phyloP scores from a whole-genome alignment of 176 grass and related monocot species.

The Musa acuminata region DNA sequence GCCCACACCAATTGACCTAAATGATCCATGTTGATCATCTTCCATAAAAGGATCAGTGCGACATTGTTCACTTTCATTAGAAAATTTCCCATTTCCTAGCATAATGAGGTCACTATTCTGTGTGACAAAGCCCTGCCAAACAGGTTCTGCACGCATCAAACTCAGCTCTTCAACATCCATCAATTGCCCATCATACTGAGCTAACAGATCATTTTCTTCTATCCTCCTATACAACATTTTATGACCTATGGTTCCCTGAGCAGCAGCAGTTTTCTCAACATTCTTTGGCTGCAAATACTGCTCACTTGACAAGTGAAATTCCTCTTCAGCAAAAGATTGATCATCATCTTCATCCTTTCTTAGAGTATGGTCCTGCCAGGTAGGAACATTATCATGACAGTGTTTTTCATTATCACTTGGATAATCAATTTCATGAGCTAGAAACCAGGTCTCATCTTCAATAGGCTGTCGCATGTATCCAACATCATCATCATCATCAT shows the following conservation, averaged over 20 bases:
- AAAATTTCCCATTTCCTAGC: slow-evolving; percentile 64
- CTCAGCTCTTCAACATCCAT: slow-evolving; percentile 86
- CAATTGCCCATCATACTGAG: slow-evolving; percentile 20
- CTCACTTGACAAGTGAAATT: slow-evolving; percentile 84
- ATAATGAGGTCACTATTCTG: slow-evolving; percentile 79
- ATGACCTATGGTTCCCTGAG: not conserved
- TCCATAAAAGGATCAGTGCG: slow-evolving; percentile 77
- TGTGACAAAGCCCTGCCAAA: slow-evolving; percentile 93
- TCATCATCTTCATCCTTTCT: slow-evolving; percentile 77
- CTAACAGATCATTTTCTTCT: slow-evolving; percentile 7
- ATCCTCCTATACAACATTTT: not conserved
- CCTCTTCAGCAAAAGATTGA: slow-evolving; percentile 84
- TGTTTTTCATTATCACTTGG: slow-evolving; percentile 91
- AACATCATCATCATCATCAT: slow-evolving; percentile 90
- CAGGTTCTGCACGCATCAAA: slow-evolving; percentile 92
- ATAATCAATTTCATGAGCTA: slow-evolving; percentile 97
- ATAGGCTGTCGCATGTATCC: slow-evolving; percentile 94
- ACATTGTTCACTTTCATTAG: slow-evolving; percentile 37
- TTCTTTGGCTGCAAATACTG: slow-evolving; percentile 39
- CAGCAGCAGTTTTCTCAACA: not conserved
- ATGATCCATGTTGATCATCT: slow-evolving; percentile 94
- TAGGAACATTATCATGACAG: slow-evolving; percentile 35
- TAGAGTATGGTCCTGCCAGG: slow-evolving; percentile 44
- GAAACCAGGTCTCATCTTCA: slow-evolving; percentile 96
- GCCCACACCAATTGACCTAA: slow-evolving; percentile 92